Evolutionary conservation across 805 yeast species (phyloP).

Genomic region (Yarrowia sp.): DNA sequence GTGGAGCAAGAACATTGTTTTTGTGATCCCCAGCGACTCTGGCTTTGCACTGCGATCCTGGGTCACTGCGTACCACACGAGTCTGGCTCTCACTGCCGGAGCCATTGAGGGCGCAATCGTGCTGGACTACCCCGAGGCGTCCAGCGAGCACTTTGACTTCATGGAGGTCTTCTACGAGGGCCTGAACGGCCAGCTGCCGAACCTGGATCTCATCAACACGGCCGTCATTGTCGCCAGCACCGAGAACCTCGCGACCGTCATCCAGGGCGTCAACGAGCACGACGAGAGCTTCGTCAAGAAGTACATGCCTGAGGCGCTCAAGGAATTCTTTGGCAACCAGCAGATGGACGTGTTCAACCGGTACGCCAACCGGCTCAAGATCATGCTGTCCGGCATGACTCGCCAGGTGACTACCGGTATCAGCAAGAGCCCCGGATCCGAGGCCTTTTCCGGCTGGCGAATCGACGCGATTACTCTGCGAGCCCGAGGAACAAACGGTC

Average conservation of each 20-base stretch:
- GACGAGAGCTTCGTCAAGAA: not conserved
- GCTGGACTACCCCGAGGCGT: slow-evolving; percentile 66
- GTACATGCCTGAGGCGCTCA: not conserved
- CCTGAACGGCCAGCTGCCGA: slow-evolving; percentile 92
- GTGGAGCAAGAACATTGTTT: slow-evolving; percentile 91
- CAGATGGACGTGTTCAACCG: slow-evolving; percentile 23
- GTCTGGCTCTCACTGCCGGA: slow-evolving; percentile 86
- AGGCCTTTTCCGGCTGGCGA: slow-evolving; percentile 94
- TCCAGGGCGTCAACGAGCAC: slow-evolving; percentile 50
- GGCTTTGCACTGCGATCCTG: slow-evolving; percentile 70
- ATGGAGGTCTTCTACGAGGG: slow-evolving; percentile 81
- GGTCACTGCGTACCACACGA: slow-evolving; percentile 91
- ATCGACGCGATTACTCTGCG: slow-evolving; percentile 82
- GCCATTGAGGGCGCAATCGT: slow-evolving; percentile 87
- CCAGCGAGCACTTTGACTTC: slow-evolving; percentile 64
- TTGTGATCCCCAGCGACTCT: slow-evolving; percentile 77
- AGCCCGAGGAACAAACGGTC: slow-evolving; percentile 60
- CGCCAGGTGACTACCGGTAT: slow-evolving; percentile 72
- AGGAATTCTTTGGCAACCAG: not conserved
- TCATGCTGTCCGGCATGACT: slow-evolving; percentile 63
- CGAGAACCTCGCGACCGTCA: slow-evolving; percentile 67
- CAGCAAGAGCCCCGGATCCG: slow-evolving; percentile 64
- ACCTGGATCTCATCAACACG: slow-evolving; percentile 81
- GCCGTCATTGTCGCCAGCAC: slow-evolving; percentile 71
- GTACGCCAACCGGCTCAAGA: slow-evolving; percentile 51